phyloP scores from a whole-genome alignment of 2,329 filamentous ascomycete genomes.

The Colletotrichum falcatum region DNA sequence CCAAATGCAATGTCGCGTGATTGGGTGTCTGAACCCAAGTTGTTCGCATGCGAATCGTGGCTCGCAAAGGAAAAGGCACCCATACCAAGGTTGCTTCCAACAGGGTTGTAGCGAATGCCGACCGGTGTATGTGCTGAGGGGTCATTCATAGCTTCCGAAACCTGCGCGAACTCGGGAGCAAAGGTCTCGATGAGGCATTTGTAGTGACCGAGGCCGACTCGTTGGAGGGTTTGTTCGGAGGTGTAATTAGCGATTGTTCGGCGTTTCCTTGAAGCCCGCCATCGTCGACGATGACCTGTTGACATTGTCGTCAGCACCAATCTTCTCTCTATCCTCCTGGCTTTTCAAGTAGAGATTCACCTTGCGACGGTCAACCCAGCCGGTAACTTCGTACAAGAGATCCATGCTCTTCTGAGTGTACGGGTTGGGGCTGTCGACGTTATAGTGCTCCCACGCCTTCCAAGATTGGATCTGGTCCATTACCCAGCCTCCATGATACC shows the following conservation, averaged over 20 bases:
- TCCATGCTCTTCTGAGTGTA: conserved; percentile 40
- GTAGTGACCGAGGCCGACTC: background rate
- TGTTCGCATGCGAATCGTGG: background rate
- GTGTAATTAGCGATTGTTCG: conserved; percentile 44
- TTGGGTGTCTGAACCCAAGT: background rate
- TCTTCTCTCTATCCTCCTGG: conserved; percentile 12
- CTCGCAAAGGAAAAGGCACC: background rate
- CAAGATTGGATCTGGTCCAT: conserved; percentile 14
- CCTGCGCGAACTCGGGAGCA: background rate
- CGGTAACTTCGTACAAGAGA: conserved; percentile 41
- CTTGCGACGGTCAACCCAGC: conserved; percentile 43
- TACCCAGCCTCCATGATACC: conserved; percentile 26
- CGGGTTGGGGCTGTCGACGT: conserved; percentile 27
- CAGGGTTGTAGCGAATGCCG: conserved; percentile 1
- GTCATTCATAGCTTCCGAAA: background rate
- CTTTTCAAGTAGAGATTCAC: conserved; percentile 45
- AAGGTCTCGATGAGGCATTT: background rate
- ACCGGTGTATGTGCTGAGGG: background rate
- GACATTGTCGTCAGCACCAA: conserved; percentile 12
- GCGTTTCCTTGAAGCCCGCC: conserved; percentile 30
- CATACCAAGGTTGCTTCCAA: background rate
- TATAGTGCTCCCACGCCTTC: conserved; percentile 39
- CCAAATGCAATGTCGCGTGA: background rate
- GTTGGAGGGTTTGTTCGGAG: background rate
- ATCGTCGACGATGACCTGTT: conserved; percentile 34